Evolutionary conservation across 352 stramenopile genomes (phyloP).

Genomic region (Pythium brassicae): DNA sequence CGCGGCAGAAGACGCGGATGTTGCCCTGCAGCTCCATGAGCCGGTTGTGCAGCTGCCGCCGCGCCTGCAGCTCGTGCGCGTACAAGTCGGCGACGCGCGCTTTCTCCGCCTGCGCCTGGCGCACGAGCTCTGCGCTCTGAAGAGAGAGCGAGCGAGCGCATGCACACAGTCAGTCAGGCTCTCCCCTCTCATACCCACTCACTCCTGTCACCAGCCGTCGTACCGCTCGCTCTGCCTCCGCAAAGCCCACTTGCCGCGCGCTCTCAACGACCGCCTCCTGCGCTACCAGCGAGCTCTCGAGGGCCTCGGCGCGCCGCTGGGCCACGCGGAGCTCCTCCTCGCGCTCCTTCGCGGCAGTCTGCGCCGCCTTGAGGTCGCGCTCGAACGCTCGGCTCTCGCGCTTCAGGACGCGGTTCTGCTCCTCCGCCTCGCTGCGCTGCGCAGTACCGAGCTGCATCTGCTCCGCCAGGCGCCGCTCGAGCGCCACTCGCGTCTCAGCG

Average conservation of each 20-base stretch:
- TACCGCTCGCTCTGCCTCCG: constrained; percentile 50
- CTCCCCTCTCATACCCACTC: not conserved
- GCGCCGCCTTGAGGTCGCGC: constrained; percentile 51
- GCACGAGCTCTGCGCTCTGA: constrained; percentile 45
- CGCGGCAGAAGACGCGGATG: constrained; percentile 91
- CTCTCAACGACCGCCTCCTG: constrained; percentile 31
- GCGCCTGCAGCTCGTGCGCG: constrained; percentile 60
- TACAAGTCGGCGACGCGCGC: constrained; percentile 54
- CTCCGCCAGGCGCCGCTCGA: constrained; percentile 25
- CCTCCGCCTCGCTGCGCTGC: constrained; percentile 44
- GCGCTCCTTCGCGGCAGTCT: constrained; percentile 42
- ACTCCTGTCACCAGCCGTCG: not conserved
- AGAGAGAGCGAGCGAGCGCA: not conserved
- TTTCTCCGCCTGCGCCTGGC: constrained; percentile 55
- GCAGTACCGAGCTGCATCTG: constrained; percentile 9
- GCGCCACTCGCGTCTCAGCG: constrained; percentile 4
- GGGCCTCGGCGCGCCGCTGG: constrained; percentile 24
- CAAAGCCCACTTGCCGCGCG: constrained; percentile 27
- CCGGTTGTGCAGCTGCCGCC: constrained; percentile 84
- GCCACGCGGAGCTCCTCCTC: constrained; percentile 38
- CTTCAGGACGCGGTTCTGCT: constrained; percentile 46
- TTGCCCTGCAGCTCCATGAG: constrained; percentile 92
- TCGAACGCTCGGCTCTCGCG: constrained; percentile 55
- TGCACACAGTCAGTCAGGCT: not conserved
- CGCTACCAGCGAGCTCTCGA: constrained; percentile 31